Percentiles rank a stretch among this genome's conserved stretches.
These are phyloP conservation scores for Leccinum fallax DNA, from an alignment of 1,284 basidiomycete species.

Conservation along the genomic window DNA sequence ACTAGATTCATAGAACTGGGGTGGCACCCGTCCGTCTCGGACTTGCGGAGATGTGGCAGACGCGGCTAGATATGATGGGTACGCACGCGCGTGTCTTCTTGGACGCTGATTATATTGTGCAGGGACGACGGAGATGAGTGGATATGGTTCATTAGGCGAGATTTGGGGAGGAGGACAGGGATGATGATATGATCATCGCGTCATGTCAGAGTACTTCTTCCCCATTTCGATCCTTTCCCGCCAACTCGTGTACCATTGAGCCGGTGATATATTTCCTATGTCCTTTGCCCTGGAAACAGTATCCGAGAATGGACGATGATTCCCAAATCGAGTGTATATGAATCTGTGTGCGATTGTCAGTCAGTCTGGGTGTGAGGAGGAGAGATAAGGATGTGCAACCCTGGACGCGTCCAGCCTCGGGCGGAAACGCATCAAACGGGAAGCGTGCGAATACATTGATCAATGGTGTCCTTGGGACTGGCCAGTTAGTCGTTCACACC, in stretches of 20 bases:
- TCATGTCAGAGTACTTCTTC: not conserved
- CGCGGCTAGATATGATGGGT: not conserved
- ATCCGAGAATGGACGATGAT: not conserved
- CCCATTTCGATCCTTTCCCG: not conserved
- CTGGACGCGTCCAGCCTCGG: not conserved
- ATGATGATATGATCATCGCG: not conserved
- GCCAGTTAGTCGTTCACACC: not conserved
- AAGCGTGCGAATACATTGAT: not conserved
- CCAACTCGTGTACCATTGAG: not conserved
- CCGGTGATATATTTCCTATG: not conserved
- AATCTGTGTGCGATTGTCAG: not conserved
- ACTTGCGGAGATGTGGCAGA: not conserved
- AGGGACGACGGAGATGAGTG: not conserved
- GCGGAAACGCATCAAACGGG: not conserved
- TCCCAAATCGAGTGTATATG: not conserved
- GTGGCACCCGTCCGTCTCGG: not conserved
- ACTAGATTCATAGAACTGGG: not conserved
- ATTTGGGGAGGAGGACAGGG: not conserved
- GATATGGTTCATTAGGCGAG: not conserved
- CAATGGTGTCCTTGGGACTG: not conserved
- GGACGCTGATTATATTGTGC: slow-evolving; percentile 2
- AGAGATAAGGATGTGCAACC: not conserved
- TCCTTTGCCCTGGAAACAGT: not conserved
- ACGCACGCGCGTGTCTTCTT: not conserved
- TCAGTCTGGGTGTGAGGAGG: not conserved